These are phyloP conservation scores for Gossypium raimondii DNA, from an alignment of 345 rosid genomes.

Conservation along the genomic window DNA sequence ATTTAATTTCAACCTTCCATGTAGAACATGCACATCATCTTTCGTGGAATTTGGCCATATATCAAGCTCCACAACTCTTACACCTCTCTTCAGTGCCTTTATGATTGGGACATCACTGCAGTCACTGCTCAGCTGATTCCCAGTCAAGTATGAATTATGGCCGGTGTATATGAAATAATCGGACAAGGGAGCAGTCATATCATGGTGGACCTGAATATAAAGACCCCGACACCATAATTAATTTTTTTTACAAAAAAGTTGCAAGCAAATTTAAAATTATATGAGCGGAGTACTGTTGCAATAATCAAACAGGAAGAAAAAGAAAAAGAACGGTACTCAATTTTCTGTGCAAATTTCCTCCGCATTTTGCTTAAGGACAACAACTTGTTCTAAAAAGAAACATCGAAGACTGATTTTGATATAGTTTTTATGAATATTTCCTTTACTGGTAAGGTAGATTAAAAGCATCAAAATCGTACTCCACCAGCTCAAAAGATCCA, in stretches of 20 bases:
- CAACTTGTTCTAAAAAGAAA: background rate
- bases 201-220: conserved; percentile 69
- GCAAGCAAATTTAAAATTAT: background rate
- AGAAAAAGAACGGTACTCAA: background rate
- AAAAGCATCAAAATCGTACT: background rate
- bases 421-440: background rate
- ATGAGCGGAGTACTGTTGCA: background rate
- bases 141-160: conserved; percentile 89
- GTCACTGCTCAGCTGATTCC: conserved; percentile 91
- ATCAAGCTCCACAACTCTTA: conserved; percentile 91
- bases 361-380: too few species aligned
- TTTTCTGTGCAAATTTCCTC: background rate
- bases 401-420: background rate
- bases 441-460: background rate
- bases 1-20: conserved; percentile 53
- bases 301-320: background rate
- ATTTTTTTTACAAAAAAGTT: background rate
- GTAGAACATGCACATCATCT: conserved; percentile 70
- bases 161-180: conserved; percentile 89
- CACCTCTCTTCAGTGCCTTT: conserved; percentile 65
- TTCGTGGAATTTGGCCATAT: conserved; percentile 81
- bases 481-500: background rate
- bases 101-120: conserved; percentile 91
- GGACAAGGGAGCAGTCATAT: conserved; percentile 81
- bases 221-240: background rate